A percentile compares a stretch with the other conserved stretches of the same genome.
Evolutionary conservation across 2,329 filamentous ascomycete genomes (phyloP).

Genomic region (Exophiala phaeomuriformis): DNA sequence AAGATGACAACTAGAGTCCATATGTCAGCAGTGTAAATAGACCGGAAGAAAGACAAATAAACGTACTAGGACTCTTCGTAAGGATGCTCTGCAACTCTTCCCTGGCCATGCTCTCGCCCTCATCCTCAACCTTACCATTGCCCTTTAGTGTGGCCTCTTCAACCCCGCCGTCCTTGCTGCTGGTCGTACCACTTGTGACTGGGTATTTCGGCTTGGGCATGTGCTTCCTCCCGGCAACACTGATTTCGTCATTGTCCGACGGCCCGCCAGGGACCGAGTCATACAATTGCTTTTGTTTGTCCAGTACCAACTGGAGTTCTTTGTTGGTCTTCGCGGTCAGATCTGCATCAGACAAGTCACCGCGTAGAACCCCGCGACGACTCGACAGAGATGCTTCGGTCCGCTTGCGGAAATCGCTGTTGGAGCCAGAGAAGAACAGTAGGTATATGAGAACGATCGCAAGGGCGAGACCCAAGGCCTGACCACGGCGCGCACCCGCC

Average conservation of each 20-base stretch:
- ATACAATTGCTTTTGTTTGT: slow-evolving; percentile 12
- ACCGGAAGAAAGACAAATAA: not conserved
- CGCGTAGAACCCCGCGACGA: slow-evolving; percentile 19
- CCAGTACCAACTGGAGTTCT: slow-evolving; percentile 23
- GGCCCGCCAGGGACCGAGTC: slow-evolving; percentile 4
- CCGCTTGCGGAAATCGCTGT: slow-evolving; percentile 20
- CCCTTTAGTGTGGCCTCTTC: slow-evolving; percentile 5
- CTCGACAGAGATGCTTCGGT: slow-evolving; percentile 25
- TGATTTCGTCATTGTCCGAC: slow-evolving; percentile 6
- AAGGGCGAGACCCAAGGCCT: slow-evolving; percentile 17
- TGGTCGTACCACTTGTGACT: slow-evolving; percentile 4
- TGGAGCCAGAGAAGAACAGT: slow-evolving; percentile 22
- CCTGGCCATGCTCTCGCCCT: slow-evolving; percentile 57
- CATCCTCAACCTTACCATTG: slow-evolving; percentile 32
- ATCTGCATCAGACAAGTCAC: slow-evolving; percentile 23
- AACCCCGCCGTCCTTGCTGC: not conserved
- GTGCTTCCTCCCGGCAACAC: slow-evolving; percentile 34
- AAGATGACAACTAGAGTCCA: slow-evolving; percentile 73
- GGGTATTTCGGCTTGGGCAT: slow-evolving; percentile 25
- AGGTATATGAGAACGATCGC: slow-evolving; percentile 22
- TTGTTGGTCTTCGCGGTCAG: slow-evolving; percentile 24
- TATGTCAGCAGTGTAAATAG: not conserved
- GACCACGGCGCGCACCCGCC: slow-evolving; percentile 15
- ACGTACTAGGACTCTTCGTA: slow-evolving; percentile 76
- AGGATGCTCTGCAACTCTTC: slow-evolving; percentile 68